Percentiles rank a stretch among this genome's conserved stretches.
Evolutionary conservation across 352 stramenopile species (phyloP).

Genomic region (Discostella stelligera): DNA sequence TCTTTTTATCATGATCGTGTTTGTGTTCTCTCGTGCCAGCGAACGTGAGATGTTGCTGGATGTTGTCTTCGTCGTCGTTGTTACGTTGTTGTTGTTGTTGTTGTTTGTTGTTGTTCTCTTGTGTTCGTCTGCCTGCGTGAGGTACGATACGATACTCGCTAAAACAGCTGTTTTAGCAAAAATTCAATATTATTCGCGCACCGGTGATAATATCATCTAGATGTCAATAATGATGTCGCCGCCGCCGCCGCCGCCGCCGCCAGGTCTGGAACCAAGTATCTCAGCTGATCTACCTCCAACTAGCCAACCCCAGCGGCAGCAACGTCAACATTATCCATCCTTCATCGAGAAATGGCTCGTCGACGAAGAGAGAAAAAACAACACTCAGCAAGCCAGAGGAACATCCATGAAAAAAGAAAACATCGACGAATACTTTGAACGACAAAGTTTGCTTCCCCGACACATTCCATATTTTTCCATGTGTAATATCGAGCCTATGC

Average conservation of each 20-base stretch:
- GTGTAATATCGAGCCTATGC: constrained; percentile 14
- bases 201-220: too few relatives aligned
- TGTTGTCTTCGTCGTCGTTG: too few relatives aligned
- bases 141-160: too few relatives aligned
- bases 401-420: too few relatives aligned
- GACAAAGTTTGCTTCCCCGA: constrained; percentile 32
- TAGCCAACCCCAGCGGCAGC: background rate
- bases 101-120: background rate
- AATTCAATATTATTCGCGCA: too few relatives aligned
- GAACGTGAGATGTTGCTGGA: too few relatives aligned
- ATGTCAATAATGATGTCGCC: constrained; percentile 1
- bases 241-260: constrained; percentile 21
- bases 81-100: too few relatives aligned
- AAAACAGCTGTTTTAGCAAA: too few relatives aligned
- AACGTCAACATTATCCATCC: constrained; percentile 3
- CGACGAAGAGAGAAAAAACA: constrained; percentile 5
- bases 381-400: constrained; percentile 6
- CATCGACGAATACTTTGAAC: constrained; percentile 14
- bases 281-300: background rate
- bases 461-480: constrained; percentile 22
- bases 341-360: constrained; percentile 22
- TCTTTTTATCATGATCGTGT: background rate
- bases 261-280: background rate
- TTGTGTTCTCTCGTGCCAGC: too few relatives aligned
- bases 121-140: too few relatives aligned